A percentile compares a stretch with the other conserved stretches of the same genome.
phyloP scores from a whole-genome alignment of 2,329 filamentous ascomycete genomes.

The Pyrenochaeta sp. region DNA sequence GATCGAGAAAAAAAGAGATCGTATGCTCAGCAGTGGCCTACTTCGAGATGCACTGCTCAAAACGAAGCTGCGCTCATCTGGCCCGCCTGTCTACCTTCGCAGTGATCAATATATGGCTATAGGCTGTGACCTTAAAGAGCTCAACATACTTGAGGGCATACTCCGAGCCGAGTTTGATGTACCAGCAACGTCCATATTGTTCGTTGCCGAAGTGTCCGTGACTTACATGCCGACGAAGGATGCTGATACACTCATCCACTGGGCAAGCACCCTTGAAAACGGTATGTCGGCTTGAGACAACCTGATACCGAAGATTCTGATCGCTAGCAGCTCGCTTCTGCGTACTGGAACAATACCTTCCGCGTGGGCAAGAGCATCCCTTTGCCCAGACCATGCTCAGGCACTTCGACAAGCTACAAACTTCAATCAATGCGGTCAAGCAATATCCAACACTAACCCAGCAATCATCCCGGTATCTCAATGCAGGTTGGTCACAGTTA shows the following conservation, averaged over 20 bases:
- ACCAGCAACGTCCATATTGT: conserved; percentile 71
- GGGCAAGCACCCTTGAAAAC: conserved; percentile 75
- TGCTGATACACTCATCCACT: conserved; percentile 77
- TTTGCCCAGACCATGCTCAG: conserved; percentile 87
- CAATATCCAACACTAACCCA: conserved; percentile 72
- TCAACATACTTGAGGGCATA: conserved; percentile 66
- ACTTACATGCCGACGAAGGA: conserved; percentile 84
- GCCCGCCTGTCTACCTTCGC: conserved; percentile 38
- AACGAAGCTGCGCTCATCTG: conserved; percentile 36
- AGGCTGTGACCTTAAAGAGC: conserved; percentile 80
- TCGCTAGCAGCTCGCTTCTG: conserved; percentile 74
- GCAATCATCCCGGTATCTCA: conserved; percentile 73
- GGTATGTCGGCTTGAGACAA: conserved; percentile 57
- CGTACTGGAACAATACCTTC: conserved; percentile 85
- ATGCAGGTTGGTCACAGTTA: conserved; percentile 72
- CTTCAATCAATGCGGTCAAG: conserved; percentile 77
- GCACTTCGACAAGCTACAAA: conserved; percentile 83
- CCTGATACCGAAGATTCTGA: conserved; percentile 10
- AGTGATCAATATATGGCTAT: conserved; percentile 79
- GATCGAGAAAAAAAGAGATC: conserved; percentile 75
- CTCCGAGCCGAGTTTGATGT: conserved; percentile 68
- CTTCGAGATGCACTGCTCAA: conserved; percentile 49
- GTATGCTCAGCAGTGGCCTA: conserved; percentile 66
- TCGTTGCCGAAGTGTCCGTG: conserved; percentile 88
- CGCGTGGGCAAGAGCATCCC: conserved; percentile 78